Base-by-base conservation (phyloP, 2,329 filamentous ascomycete species). In the Aspergillus eucalypticola region DNA sequence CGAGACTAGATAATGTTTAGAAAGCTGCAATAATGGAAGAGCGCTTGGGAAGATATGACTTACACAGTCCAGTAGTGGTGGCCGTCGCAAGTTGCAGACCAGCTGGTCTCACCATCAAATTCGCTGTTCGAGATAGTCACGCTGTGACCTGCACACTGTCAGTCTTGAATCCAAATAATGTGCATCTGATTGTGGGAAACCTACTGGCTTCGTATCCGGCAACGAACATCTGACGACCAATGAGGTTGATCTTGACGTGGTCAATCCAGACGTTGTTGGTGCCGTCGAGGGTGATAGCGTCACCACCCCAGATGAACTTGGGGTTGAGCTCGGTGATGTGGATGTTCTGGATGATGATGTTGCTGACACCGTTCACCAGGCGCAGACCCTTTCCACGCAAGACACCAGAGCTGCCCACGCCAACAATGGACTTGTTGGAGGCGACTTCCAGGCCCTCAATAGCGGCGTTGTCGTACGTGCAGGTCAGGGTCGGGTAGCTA, bases 261-360 rank as follows among this genome's bases (percentile, higher is more conserved):
- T 83, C 81, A 64, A 83, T 79, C 80, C 81, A 82, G 65, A 76
- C 54, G 44, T 67, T 65, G 49, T 70, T 65, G 4, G 78, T 73
- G 42, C 76, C 76, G 54, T 82, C 76, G 6, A 85, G 71, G 15
- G 80, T 81, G 69, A 86, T 83, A 38, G 80, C 83, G 72, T 86
- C 83, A 56, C 83, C 83, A 58, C 83, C 84, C 84, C 83, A 86
- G 64, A 86, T 82, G 64, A 83, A 83, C 69, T 82, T 68, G 2
- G 83, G 83, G 75, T 86, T 86, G 27, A 78, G 61, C 41, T 74
- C 74, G 46, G 82, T 84, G 68, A 85, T 80, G 64, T 81, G 77
- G 55, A 85, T 75, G 72, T 86, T 86, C 60, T 84, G 85, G 67
- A 86, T 81, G 67, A 87, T 86, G 71, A 88, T 74, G 71, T 87